These are phyloP conservation scores for Anthoceros angustus DNA, from an alignment of 225 moss, liverwort and hornwort species.

Conservation along the genomic window DNA sequence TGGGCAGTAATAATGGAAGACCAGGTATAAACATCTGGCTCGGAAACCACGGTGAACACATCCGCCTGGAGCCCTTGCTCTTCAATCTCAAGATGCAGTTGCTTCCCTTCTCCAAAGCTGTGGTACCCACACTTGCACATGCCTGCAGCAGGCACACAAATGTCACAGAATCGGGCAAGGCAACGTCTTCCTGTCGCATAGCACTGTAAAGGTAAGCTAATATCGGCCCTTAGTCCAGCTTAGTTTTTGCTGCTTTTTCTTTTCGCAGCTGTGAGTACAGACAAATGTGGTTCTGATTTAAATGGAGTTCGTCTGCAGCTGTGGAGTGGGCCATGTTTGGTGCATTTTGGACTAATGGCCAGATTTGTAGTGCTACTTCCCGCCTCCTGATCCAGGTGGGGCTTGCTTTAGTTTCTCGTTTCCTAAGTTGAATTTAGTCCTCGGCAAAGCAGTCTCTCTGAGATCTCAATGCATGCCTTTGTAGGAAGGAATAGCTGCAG, in stretches of 20 bases:
- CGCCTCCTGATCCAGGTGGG: slow-evolving; percentile 75
- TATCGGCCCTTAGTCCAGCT: neutral
- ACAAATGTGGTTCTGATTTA: neutral
- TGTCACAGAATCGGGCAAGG: too few species aligned
- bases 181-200: too few species aligned
- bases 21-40: too few species aligned
- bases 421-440: neutral
- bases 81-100: too few species aligned
- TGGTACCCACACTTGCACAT: too few species aligned
- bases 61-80: too few species aligned
- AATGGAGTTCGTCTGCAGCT: slow-evolving; percentile 22
- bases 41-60: too few species aligned
- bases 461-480: neutral
- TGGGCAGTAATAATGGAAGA: too few species aligned
- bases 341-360: slow-evolving; percentile 99
- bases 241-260: neutral
- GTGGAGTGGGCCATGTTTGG: slow-evolving; percentile 99
- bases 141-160: too few species aligned
- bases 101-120: too few species aligned
- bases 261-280: neutral
- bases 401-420: neutral
- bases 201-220: slow-evolving; percentile 54
- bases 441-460: neutral
- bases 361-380: slow-evolving; percentile 97
- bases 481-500: slow-evolving; percentile 77